A percentile compares a stretch with the other conserved stretches of the same genome.
Conservation (phyloP, 2,329 filamentous ascomycete species). For the Pseudopyricularia cyperi region DNA sequence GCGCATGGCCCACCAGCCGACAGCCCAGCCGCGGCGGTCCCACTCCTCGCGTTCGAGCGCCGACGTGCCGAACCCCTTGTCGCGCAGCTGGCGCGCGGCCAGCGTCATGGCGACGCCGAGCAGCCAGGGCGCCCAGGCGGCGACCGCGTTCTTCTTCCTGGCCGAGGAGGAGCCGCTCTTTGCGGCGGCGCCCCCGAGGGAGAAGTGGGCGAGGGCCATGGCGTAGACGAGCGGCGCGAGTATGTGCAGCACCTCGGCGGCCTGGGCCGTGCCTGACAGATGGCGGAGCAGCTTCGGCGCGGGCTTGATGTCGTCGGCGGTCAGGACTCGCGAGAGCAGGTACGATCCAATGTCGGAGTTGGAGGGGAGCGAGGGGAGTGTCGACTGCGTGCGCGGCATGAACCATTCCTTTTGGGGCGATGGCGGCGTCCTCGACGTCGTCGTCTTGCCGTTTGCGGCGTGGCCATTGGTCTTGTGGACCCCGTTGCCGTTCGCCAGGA, state of each 20-base stretch:
- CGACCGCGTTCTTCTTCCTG: constrained; percentile 3
- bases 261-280: constrained; percentile 57
- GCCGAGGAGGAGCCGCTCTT: neutral
- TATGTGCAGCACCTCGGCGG: constrained; percentile 87
- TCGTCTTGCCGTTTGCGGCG: constrained; percentile 9
- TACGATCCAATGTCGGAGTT: constrained; percentile 75
- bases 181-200: constrained; percentile 29
- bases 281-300: constrained; percentile 76
- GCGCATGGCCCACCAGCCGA: constrained; percentile 93
- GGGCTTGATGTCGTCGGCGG: constrained; percentile 92
- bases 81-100: constrained; percentile 68
- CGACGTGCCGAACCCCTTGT: constrained; percentile 69
- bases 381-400: constrained; percentile 90
- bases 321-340: constrained; percentile 78
- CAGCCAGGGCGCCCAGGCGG: constrained; percentile 85
- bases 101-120: constrained; percentile 77
- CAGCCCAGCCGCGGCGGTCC: constrained; percentile 73
- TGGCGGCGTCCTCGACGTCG: constrained; percentile 6
- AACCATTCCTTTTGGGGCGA: constrained; percentile 54
- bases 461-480: constrained; percentile 9
- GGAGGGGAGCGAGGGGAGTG: constrained; percentile 70
- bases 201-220: constrained; percentile 60
- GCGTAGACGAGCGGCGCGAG: constrained; percentile 81
- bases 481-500: constrained; percentile 6
- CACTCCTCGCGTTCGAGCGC: constrained; percentile 83